These are phyloP conservation scores for Dactylonectria macrodidyma DNA, from an alignment of 2,329 filamentous ascomycete species.

Conservation along the genomic window DNA sequence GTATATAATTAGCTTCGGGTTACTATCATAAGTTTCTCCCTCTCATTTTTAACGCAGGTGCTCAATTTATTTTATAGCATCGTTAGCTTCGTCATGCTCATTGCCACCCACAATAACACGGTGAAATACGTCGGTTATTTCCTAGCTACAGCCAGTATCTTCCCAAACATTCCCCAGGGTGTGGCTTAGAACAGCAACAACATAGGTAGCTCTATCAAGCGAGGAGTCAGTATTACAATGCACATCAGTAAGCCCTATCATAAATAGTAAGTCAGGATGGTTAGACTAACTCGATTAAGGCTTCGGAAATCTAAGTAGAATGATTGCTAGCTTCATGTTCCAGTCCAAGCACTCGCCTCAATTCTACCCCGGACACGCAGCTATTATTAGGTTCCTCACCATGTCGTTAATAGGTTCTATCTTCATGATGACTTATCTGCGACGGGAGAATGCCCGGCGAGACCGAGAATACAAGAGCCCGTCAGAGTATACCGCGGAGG, in stretches of 20 bases:
- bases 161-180: constrained; percentile 69
- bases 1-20: constrained; percentile 53
- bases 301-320: too few relatives aligned
- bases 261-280: background rate
- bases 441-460: constrained; percentile 69
- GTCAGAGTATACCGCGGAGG: constrained; percentile 67
- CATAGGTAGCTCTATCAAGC: constrained; percentile 68
- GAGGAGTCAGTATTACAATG: constrained; percentile 70
- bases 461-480: constrained; percentile 61
- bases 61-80: constrained; percentile 40
- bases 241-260: constrained; percentile 59
- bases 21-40: constrained; percentile 48
- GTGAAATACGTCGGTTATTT: constrained; percentile 66
- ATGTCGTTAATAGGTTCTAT: constrained; percentile 30
- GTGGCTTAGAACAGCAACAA: constrained; percentile 74
- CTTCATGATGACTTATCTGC: constrained; percentile 72
- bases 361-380: background rate
- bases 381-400: too few relatives aligned
- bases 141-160: constrained; percentile 57
- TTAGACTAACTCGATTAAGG: constrained; percentile 44
- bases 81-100: constrained; percentile 52
- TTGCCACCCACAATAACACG: constrained; percentile 51
- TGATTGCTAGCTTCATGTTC: constrained; percentile 51
- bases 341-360: constrained; percentile 55
- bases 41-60: background rate